Evolutionary conservation across 2,329 filamentous ascomycete species (phyloP), one percentile per base, ranked within the genome.

Genomic region (Calonectria pseudoturangicola): DNA sequence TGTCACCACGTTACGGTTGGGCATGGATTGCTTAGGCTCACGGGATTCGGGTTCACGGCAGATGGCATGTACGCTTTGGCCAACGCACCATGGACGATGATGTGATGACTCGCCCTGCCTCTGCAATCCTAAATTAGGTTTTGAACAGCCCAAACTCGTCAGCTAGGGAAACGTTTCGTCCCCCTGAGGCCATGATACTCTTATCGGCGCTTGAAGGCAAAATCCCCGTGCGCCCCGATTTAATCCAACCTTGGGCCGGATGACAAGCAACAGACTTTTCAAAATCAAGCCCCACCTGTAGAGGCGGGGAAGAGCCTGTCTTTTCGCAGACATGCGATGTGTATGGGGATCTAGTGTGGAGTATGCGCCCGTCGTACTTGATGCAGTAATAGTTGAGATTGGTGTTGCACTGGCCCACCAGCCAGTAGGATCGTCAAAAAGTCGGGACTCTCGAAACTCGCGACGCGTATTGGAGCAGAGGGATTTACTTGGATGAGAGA

Each of bases 331-430:
- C 21, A 18, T 15, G 13, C 45, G n/a, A 25, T 48, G 54, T 36
- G 36, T 39, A 28, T 27, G 54, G 54, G 33, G 33, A 60, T 60
- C 54, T 41, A 36, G n/a, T 41, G 54, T 60, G 54, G 54, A 60
- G 54, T 27, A 41, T 33, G 5, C 21, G 36, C 54, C 54, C 54
- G 28, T 39, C 54, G 50, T 33, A 15, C 54, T 60, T 15, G 33
- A 60, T 60, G 54, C 54, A 60, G 54, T 60, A 60, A 60, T 60
- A 60, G 54, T 60, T 60, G 54, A 60, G 54, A 60, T 60, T 60
- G 54, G 54, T 60, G 54, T 21, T 41, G 25, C 33, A 21, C n/a
- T 60, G 54, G 54, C 54, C 54, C 58, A 43, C 58, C 58, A 43
- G 58, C 58, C 58, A 43, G 58, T 47, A 45, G 25, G 39, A 63